These are phyloP conservation scores for Venturia aucupariae DNA, from an alignment of 2,329 filamentous ascomycete species.

Conservation along the genomic window DNA sequence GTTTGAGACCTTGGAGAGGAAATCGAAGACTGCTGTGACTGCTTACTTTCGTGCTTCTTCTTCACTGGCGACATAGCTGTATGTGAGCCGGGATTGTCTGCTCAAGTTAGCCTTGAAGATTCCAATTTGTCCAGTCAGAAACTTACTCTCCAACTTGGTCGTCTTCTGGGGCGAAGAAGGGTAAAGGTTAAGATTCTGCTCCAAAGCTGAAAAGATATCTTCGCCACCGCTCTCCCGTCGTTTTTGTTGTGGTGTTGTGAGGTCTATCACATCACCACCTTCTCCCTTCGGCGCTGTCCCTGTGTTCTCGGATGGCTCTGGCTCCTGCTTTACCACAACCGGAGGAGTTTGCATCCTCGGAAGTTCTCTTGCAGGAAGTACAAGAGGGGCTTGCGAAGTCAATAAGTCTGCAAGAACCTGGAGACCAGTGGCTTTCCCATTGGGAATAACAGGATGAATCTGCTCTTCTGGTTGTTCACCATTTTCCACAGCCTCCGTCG, in stretches of 20 bases:
- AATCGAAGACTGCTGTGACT: not conserved
- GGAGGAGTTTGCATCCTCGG: not conserved
- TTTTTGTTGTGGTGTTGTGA: conserved; percentile 2
- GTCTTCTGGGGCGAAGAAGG: not conserved
- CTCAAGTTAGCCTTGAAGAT: not conserved
- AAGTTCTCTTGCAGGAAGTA: not conserved
- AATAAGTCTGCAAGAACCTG: conserved; percentile 25
- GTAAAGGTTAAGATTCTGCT: not conserved
- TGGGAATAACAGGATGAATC: conserved; percentile 25
- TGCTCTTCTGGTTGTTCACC: conserved; percentile 19
- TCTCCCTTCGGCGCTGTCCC: not conserved
- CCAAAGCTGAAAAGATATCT: not conserved
- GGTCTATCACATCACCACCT: not conserved
- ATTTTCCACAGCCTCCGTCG: conserved; percentile 28
- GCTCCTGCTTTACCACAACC: not conserved
- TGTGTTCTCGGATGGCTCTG: not conserved
- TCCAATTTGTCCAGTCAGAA: not conserved
- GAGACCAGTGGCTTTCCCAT: conserved; percentile 33
- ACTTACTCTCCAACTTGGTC: not conserved
- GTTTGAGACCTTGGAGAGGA: not conserved
- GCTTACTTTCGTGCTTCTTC: not conserved
- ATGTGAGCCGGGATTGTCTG: not conserved
- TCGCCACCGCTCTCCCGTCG: not conserved
- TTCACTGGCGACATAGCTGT: not conserved
- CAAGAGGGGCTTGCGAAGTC: not conserved